Conservation (phyloP, 129 eudicot species). For the Rutidosis leptorrhynchoides region DNA sequence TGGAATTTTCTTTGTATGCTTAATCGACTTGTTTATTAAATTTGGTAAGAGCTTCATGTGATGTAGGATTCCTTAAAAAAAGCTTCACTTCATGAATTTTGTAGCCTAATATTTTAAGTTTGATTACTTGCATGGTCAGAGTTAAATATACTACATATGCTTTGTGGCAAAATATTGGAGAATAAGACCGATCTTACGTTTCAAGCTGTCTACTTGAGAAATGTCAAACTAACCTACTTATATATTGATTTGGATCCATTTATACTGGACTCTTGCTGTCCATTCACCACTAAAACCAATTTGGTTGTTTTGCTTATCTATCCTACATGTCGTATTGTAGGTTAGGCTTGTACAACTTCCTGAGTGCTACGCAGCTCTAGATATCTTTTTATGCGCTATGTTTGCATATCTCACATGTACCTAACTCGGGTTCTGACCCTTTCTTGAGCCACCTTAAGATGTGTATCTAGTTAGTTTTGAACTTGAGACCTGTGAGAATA, state of each 20-base stretch:
- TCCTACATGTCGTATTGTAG: no score
- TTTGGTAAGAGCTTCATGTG: not conserved
- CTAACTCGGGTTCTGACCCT: no score
- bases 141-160: not conserved
- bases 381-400: no score
- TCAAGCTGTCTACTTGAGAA: not conserved
- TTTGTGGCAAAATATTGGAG: not conserved
- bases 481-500: no score
- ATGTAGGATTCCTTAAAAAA: not conserved
- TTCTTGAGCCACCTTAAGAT: no score
- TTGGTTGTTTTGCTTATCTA: not conserved
- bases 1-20: not conserved
- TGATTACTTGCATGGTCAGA: not conserved
- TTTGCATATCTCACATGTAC: no score
- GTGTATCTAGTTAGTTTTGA: no score
- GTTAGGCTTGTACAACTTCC: no score
- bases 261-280: not conserved
- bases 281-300: not conserved
- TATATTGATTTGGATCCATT: not conserved
- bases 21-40: conserved; percentile 2
- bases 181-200: not conserved
- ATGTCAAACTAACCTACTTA: not conserved
- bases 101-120: conserved; percentile 7
- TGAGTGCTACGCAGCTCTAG: no score
- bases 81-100: conserved; percentile 15